Conservation (phyloP, 2,329 filamentous ascomycete species). For the Colletotrichum lupini region DNA sequence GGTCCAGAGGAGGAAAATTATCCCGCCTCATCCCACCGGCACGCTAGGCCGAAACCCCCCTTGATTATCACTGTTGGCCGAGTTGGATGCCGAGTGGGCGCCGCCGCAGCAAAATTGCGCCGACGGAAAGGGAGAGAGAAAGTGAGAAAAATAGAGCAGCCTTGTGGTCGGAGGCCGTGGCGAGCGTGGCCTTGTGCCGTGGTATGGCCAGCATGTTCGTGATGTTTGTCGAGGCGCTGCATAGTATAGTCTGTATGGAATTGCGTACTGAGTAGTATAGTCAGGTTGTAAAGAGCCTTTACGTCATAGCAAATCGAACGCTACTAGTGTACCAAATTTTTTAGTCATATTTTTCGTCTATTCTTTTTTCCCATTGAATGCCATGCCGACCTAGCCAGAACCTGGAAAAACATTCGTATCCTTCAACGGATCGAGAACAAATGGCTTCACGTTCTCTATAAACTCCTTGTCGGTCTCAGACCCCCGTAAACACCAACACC, state of each 20-base stretch:
- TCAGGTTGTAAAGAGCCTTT: not conserved
- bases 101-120: not conserved
- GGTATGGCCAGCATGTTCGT: not conserved
- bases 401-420: not conserved
- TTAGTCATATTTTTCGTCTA: not conserved
- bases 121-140: not conserved
- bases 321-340: not conserved
- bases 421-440: constrained; percentile 21
- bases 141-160: not conserved
- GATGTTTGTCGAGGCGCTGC: not conserved
- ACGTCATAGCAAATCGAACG: not conserved
- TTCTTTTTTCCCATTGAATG: not conserved
- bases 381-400: not conserved
- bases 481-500: constrained; percentile 26
- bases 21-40: constrained; percentile 18
- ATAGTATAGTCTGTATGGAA: not conserved
- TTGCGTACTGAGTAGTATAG: not conserved
- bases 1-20: not conserved
- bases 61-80: not conserved
- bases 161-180: not conserved
- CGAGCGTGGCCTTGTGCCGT: too few relatives aligned
- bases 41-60: not conserved
- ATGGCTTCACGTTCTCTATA: constrained; percentile 24
- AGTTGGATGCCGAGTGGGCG: not conserved
- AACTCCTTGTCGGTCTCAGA: constrained; percentile 27